Base-by-base conservation (phyloP, 148 eudicot species). In the Hydrangea macrophylla region DNA sequence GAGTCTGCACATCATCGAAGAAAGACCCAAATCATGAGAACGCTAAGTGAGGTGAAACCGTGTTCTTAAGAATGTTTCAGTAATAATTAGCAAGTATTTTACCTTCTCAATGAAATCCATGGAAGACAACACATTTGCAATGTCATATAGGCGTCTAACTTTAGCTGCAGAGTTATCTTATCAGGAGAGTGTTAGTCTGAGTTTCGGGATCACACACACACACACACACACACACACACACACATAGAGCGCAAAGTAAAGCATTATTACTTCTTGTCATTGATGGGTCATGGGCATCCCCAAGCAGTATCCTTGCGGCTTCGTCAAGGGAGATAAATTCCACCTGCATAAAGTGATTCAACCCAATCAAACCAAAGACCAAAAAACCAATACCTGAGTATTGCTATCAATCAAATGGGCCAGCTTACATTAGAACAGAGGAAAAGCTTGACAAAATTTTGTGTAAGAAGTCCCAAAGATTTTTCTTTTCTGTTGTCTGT, bases 21-120 rank as follows among this genome's bases (percentile, higher is more conserved):
- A 58, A 54, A 36, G 32, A 27, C 23, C 26, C 23, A 1, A 12
- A 60, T 61, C n/a, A 23, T 11, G 5, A 3, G 39, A 35, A 0
- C n/a, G 1, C 3, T 2, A 48, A 48, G 2, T 48, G 22, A 48
- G 53, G 53, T 48, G 5, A 3, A n/a, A 48, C 15, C n/a, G 17
- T 48, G 22, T n/a, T 18, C 18, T 22, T 48, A 2, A 1, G 6
- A 48, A 15, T 18, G 2, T 45, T 32, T 32, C 35, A 25, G 15
- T 7, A 39, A 68, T 13, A 25, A 55, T 39, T 32, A 63, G 0
- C 30, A 15, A 28, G 35, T 0, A 37, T 57, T 70, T 65, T 76
- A 94, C 98, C 96, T 94, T 94, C 77, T 86, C 97, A 72, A 94
- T 94, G 64, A 90, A 90, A 55, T 73, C 77, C 97, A 94, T 88